A percentile compares a stretch with the other conserved stretches of the same genome.
phyloP scores from a whole-genome alignment of 352 stramenopile genomes.

The Globisporangium recalcitrans region DNA sequence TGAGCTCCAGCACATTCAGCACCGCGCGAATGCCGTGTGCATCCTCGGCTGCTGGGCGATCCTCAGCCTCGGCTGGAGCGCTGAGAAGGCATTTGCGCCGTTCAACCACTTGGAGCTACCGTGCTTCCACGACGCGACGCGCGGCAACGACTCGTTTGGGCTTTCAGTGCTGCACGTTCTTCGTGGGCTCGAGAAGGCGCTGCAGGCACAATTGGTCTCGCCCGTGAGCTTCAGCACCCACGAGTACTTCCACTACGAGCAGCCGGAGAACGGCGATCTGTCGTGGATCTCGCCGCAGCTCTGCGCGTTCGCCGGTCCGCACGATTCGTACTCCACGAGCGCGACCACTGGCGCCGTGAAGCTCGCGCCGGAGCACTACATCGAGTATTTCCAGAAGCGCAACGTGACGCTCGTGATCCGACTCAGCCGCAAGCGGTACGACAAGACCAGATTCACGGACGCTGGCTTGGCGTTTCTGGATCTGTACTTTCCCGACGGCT shows the following conservation, averaged over 20 bases:
- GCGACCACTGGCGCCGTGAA: conserved; percentile 29
- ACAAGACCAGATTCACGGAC: conserved; percentile 73
- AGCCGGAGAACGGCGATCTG: conserved; percentile 24
- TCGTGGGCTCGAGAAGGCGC: conserved; percentile 21
- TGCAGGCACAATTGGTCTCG: conserved; percentile 85
- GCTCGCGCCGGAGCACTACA: conserved; percentile 28
- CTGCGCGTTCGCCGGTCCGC: conserved; percentile 25
- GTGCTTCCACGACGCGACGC: conserved; percentile 32
- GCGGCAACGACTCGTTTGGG: conserved; percentile 19
- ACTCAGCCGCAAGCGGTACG: conserved; percentile 93
- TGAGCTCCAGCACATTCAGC: conserved; percentile 27
- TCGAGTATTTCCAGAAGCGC: conserved; percentile 19
- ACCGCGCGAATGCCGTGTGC: conserved; percentile 86
- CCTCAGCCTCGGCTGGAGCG: conserved; percentile 30
- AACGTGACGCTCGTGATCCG: conserved; percentile 63
- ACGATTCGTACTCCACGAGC: conserved; percentile 23
- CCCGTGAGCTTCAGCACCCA: conserved; percentile 35
- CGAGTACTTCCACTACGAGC: conserved; percentile 18
- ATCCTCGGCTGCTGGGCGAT: conserved; percentile 86
- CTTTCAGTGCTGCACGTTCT: conserved; percentile 27
- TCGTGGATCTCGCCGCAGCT: conserved; percentile 29
- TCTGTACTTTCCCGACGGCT: conserved; percentile 92
- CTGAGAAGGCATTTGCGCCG: conserved; percentile 59
- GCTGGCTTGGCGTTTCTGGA: conserved; percentile 86
- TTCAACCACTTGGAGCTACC: conserved; percentile 31